Evolutionary conservation across 192 early-diverging fungal species (phyloP).

Genomic region (Umbelopsis vinacea): DNA sequence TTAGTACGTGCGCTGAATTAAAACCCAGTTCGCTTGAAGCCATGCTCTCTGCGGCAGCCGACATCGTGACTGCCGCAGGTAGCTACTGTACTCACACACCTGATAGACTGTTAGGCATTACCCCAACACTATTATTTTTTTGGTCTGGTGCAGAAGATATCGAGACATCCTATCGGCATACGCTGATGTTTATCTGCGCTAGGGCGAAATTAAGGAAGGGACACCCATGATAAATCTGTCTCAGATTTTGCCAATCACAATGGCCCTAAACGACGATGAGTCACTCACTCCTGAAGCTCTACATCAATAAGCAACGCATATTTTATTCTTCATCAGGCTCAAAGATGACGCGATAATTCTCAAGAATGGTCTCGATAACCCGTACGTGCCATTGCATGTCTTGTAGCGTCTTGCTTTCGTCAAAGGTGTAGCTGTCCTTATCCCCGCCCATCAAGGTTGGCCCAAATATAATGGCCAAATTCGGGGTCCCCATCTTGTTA

Average conservation of each 20-base stretch:
- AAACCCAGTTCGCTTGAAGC: too few species aligned
- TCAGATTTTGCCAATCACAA: background rate
- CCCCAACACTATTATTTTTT: too few species aligned
- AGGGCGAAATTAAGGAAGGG: background rate
- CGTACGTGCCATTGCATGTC: slow-evolving; percentile 67
- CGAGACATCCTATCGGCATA: too few species aligned
- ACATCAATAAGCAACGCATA: background rate
- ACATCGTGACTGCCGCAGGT: too few species aligned
- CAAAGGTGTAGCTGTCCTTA: slow-evolving; percentile 17
- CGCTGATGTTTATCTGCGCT: too few species aligned
- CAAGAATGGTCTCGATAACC: slow-evolving; percentile 68
- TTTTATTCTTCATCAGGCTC: slow-evolving; percentile 55
- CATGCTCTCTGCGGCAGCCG: too few species aligned
- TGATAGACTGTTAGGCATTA: too few species aligned
- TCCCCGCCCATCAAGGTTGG: slow-evolving; percentile 75
- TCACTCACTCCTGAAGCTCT: background rate
- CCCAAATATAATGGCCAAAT: slow-evolving; percentile 93
- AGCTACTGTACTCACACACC: too few species aligned
- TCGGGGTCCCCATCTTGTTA: slow-evolving; percentile 89
- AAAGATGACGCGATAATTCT: slow-evolving; percentile 71
- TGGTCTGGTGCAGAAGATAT: too few species aligned
- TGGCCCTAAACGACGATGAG: background rate
- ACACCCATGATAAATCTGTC: background rate
- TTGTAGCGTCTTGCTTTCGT: slow-evolving; percentile 45
- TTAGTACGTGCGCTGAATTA: too few species aligned